Evolutionary conservation across 176 grass and related monocot species (phyloP).

Genomic region (Raddia guianensis): DNA sequence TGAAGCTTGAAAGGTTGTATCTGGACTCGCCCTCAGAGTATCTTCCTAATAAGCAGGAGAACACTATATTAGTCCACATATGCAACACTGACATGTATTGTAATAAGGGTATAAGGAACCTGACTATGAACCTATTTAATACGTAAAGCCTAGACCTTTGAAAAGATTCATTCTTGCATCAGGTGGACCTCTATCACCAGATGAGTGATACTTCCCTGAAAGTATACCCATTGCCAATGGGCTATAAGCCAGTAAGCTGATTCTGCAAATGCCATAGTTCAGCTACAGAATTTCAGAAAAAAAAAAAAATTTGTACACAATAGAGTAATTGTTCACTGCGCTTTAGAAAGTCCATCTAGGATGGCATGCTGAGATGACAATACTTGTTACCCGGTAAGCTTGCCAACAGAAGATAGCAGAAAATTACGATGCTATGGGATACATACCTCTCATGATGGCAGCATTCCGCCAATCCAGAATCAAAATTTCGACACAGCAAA

Average conservation of each 20-base stretch:
- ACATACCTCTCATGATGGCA: slow-evolving; percentile 87
- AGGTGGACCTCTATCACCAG: slow-evolving; percentile 32
- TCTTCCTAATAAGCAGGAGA: slow-evolving; percentile 59
- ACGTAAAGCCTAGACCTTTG: slow-evolving; percentile 47
- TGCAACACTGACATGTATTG: not conserved
- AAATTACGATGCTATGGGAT: not conserved
- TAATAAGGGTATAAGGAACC: slow-evolving; percentile 1
- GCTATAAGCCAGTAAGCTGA: slow-evolving; percentile 84
- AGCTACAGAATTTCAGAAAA: not conserved
- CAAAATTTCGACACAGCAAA: slow-evolving; percentile 83
- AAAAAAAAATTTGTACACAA: not conserved
- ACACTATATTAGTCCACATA: not conserved
- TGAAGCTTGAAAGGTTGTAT: slow-evolving; percentile 71
- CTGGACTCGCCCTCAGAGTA: slow-evolving; percentile 93
- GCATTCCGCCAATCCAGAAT: slow-evolving; percentile 84
- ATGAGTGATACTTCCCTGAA: slow-evolving; percentile 80
- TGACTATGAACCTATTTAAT: not conserved
- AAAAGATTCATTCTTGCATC: slow-evolving; percentile 94
- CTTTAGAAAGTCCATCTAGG: not conserved
- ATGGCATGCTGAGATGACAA: not conserved
- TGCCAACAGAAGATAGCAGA: not conserved
- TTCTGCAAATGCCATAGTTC: slow-evolving; percentile 50
- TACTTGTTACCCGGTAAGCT: not conserved
- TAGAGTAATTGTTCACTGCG: not conserved
- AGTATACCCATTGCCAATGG: slow-evolving; percentile 98